Percentiles rank a stretch among this genome's conserved stretches.
These are phyloP conservation scores for Fusarium cyanostomum DNA, from an alignment of 2,329 filamentous ascomycete genomes.

Conservation along the genomic window DNA sequence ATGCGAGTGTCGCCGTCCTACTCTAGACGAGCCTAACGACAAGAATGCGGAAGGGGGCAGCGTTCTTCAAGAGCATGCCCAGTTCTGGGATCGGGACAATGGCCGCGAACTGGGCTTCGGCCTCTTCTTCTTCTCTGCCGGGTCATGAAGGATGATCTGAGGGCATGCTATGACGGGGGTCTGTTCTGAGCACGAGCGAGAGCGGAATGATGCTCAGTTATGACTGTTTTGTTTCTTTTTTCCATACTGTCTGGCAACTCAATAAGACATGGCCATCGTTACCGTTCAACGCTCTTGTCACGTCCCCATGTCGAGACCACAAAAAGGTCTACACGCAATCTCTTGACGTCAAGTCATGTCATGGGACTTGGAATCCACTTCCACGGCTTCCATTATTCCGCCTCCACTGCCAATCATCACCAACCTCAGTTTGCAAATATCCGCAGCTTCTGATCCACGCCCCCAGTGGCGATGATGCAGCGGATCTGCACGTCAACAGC, in stretches of 20 bases:
- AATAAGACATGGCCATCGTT: too few relatives aligned
- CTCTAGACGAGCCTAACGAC: too few relatives aligned
- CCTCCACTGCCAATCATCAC: not conserved
- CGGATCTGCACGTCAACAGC: constrained; percentile 70
- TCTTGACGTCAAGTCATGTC: too few relatives aligned
- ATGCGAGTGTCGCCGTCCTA: too few relatives aligned
- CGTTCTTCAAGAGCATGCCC: constrained; percentile 51
- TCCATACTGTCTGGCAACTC: too few relatives aligned
- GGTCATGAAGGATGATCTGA: constrained; percentile 64
- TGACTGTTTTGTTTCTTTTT: too few relatives aligned
- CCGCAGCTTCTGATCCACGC: constrained; percentile 58
- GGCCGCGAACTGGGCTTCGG: constrained; percentile 54
- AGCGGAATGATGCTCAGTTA: not conserved
- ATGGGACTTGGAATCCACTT: too few relatives aligned
- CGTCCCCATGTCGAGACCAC: too few relatives aligned
- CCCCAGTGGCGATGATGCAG: constrained; percentile 86
- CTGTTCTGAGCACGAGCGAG: constrained; percentile 29
- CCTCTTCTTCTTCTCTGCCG: constrained; percentile 51
- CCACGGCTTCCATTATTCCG: too few relatives aligned
- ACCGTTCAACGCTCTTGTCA: too few relatives aligned
- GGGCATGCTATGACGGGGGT: constrained; percentile 37
- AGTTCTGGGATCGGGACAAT: constrained; percentile 54
- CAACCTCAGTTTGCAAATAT: not conserved
- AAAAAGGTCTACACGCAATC: too few relatives aligned
- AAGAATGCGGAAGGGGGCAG: too few relatives aligned